phyloP scores from a whole-genome alignment of 495 filamentous ascomycete species.

The Hyaloscypha variabilis region DNA sequence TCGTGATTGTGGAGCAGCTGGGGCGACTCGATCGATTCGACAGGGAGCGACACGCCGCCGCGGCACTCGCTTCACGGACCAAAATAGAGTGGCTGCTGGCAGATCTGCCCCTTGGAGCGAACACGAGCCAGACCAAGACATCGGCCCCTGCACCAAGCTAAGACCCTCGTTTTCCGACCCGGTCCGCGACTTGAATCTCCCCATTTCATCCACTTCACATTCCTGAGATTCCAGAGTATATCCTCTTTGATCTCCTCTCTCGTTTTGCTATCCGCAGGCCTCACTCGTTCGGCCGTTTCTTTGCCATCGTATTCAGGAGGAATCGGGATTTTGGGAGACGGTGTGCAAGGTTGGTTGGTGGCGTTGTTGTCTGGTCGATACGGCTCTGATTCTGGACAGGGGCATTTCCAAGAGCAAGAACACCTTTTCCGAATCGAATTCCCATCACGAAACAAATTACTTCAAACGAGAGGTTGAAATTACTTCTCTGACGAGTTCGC shows the following conservation, averaged over 20 bases:
- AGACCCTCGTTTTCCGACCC: background rate
- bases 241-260: constrained; percentile 17
- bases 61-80: no score
- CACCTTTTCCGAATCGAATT: background rate
- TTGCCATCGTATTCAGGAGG: background rate
- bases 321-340: background rate
- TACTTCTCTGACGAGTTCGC: background rate
- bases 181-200: background rate
- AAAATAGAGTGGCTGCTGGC: background rate
- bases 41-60: background rate
- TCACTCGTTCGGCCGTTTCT: constrained; percentile 33
- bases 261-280: constrained; percentile 18
- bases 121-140: background rate
- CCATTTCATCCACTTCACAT: background rate
- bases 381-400: constrained; percentile 6
- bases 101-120: background rate
- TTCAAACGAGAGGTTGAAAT: background rate
- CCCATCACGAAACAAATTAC: background rate
- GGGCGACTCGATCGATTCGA: background rate
- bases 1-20: background rate
- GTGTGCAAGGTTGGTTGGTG: constrained; percentile 17
- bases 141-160: background rate
- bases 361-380: constrained; percentile 26
- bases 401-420: constrained; percentile 11
- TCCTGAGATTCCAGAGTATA: background rate